These are phyloP conservation scores for Gautieria morchelliformis DNA, from an alignment of 768 basidiomycete species.

Conservation along the genomic window DNA sequence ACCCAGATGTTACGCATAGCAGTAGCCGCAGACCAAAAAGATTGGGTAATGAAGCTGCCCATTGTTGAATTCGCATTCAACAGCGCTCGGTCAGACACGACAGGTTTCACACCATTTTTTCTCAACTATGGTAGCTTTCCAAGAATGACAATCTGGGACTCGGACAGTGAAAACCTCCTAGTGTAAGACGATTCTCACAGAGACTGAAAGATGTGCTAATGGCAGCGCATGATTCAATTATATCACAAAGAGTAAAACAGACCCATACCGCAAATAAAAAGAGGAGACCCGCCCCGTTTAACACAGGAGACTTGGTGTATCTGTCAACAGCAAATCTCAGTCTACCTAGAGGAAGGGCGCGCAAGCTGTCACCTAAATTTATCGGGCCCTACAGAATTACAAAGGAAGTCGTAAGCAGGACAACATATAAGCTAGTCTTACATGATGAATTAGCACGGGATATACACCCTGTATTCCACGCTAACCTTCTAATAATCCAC, in stretches of 20 bases:
- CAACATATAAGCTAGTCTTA: conserved; percentile 17
- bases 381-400: conserved; percentile 21
- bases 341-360: conserved; percentile 19
- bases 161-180: background rate
- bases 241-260: conserved; percentile 15
- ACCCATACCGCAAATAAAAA: conserved; percentile 16
- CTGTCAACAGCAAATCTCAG: conserved; percentile 23
- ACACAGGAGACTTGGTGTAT: conserved; percentile 26
- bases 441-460: conserved; percentile 6
- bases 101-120: conserved; percentile 28
- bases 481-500: conserved; percentile 20
- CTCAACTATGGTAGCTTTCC: conserved; percentile 14
- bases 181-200: background rate
- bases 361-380: conserved; percentile 29
- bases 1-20: conserved; percentile 19
- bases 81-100: conserved; percentile 22
- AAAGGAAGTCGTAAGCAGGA: conserved; percentile 11
- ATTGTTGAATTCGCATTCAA: conserved; percentile 24
- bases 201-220: conserved; percentile 24
- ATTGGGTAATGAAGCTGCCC: conserved; percentile 23
- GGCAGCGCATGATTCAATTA: conserved; percentile 13
- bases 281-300: conserved; percentile 9
- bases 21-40: conserved; percentile 18
- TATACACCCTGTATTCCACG: conserved; percentile 27
- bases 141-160: conserved; percentile 8